Evolutionary conservation across 2,329 filamentous ascomycete genomes (phyloP).

Genomic region (Colletotrichum orbiculare): DNA sequence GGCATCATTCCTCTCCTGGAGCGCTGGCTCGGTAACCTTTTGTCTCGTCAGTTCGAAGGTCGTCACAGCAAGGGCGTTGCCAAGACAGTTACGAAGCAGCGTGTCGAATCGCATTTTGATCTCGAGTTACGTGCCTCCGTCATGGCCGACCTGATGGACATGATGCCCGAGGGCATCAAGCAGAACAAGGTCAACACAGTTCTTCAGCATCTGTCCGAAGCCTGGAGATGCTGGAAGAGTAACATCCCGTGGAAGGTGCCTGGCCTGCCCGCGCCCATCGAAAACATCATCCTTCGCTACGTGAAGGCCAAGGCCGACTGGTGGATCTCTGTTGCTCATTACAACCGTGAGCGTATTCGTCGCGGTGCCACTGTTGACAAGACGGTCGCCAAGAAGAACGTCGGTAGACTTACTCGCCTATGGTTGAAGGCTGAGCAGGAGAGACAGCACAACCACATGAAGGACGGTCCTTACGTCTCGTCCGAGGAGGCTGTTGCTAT

Average conservation of each 20-base stretch:
- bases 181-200: constrained; percentile 99
- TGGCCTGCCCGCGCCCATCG: constrained; percentile 93
- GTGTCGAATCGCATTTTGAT: constrained; percentile 98
- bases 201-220: constrained; percentile 95
- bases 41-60: constrained; percentile 97
- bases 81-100: constrained; percentile 98
- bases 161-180: constrained; percentile 99
- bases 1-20: constrained; percentile 97
- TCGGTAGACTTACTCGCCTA: constrained; percentile 90
- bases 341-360: constrained; percentile 97
- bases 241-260: constrained; percentile 99
- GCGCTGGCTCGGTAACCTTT: constrained; percentile 95
- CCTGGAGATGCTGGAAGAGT: constrained; percentile 99
- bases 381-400: constrained; percentile 99
- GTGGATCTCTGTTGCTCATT: constrained; percentile 99
- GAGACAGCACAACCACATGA: constrained; percentile 99
- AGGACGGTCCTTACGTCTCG: constrained; percentile 97
- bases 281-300: constrained; percentile 98
- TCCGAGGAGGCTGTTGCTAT: constrained; percentile 99
- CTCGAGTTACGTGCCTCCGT: constrained; percentile 96
- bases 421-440: constrained; percentile 99
- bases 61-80: constrained; percentile 98
- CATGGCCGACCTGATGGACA: constrained; percentile 99
- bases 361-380: constrained; percentile 98
- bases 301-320: constrained; percentile 99